phyloP scores from a whole-genome alignment of 2,329 filamentous ascomycete species.

The Fusarium avenaceum region DNA sequence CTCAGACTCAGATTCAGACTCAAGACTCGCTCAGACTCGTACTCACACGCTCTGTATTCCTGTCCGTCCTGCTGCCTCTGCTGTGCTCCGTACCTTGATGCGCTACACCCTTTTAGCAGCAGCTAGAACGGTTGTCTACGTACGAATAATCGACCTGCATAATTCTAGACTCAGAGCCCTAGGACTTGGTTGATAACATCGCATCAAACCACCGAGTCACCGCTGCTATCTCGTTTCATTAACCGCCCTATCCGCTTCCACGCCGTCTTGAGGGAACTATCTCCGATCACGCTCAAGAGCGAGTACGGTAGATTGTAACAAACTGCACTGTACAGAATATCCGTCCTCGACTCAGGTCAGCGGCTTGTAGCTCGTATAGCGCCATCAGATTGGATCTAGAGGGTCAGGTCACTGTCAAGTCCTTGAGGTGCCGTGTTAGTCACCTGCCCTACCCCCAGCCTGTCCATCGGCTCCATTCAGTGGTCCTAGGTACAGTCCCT shows the following conservation, averaged over 20 bases:
- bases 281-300: constrained; percentile 45
- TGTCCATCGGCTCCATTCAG: constrained; percentile 17
- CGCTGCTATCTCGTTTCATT: constrained; percentile 25
- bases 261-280: constrained; percentile 7
- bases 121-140: background rate
- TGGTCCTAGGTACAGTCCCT: constrained; percentile 24
- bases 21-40: background rate
- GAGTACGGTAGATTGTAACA: constrained; percentile 4
- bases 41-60: constrained; percentile 24
- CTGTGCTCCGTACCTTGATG: constrained; percentile 9
- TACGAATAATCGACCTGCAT: constrained; percentile 46
- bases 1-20: constrained; percentile 10
- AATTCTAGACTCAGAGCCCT: constrained; percentile 41
- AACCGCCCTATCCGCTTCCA: constrained; percentile 41
- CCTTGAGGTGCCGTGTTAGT: constrained; percentile 44
- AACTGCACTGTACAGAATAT: background rate
- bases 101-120: constrained; percentile 35
- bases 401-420: constrained; percentile 14
- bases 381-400: constrained; percentile 34
- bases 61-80: background rate
- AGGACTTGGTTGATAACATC: constrained; percentile 27
- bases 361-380: constrained; percentile 43
- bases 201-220: constrained; percentile 44
- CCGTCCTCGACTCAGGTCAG: constrained; percentile 37
- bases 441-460: constrained; percentile 43